Conservation (phyloP, 2,329 filamentous ascomycete genomes). For the Furcasterigmium furcatum region DNA sequence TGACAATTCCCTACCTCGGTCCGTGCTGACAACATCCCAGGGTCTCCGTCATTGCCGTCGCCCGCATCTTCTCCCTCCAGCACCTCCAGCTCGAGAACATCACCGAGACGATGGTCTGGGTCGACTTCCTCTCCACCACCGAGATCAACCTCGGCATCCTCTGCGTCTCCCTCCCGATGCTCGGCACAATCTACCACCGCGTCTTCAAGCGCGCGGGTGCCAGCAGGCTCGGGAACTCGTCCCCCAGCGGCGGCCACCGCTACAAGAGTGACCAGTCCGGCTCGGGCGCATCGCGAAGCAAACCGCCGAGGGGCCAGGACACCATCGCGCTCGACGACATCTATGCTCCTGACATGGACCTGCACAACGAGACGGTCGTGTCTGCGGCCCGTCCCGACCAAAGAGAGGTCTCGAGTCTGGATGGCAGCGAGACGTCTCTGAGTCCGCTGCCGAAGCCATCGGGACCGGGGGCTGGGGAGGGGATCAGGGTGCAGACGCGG, state of each 20-base stretch:
- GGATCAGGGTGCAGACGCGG: no score
- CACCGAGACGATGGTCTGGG: conserved; percentile 16
- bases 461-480: no score
- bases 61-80: conserved; percentile 15
- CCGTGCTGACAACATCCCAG: conserved; percentile 5
- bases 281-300: no score
- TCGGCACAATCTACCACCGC: conserved; percentile 1
- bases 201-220: no score
- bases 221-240: no score
- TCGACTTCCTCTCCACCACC: conserved; percentile 16
- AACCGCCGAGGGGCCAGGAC: neutral
- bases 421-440: no score
- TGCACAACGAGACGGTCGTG: neutral
- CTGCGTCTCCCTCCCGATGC: conserved; percentile 15
- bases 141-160: conserved; percentile 17
- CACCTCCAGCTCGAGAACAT: conserved; percentile 19
- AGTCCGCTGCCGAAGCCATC: no score
- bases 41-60: conserved; percentile 16
- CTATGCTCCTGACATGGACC: neutral
- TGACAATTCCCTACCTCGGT: neutral
- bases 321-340: neutral
- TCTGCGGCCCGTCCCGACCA: no score
- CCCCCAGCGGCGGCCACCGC: no score
- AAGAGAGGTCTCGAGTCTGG: no score
- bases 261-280: no score